Base-by-base conservation (phyloP, 1,139 yeast species). In the Kurtzmaniella quercitrusa region DNA sequence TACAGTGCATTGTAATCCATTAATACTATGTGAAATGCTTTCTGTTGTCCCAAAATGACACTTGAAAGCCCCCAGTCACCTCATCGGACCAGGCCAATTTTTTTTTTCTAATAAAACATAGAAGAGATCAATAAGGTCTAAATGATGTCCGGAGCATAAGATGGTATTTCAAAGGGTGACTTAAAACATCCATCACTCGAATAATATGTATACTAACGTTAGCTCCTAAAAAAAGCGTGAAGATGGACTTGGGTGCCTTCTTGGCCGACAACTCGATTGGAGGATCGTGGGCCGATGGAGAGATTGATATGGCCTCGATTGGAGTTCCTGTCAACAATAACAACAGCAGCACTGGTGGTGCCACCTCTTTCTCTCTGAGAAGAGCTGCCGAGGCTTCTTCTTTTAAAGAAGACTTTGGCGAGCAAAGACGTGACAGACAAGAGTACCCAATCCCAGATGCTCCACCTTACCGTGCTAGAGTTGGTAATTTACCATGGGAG, bases 381-480 rank as follows among this genome's bases (percentile, higher is more conserved):
- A 32, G 51, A 45, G 11, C 37, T 21, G 44, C 39, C 36, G 45
- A 50, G 18, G 22, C 44, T 9, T 14, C 15, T 17, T 39, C 42
- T 23, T 39, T 22, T 18, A 40, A 41, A 40, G 43, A 40, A 14
- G 40, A 34, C 9, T 39, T 39, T 20, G 39, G 44, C 30, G 47
- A 44, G 34, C 42, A 40, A 28, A 49, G 48, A 40, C 47, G 48
- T 39, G 74, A 75, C 50, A 78, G 88, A 63, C 77, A 74, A 49
- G 93, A 83, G 57, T 85, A 69, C 56, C 96, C 96, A 38, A 74
- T 94, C 48, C 99, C 99, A 39, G 95, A 89, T 56, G 76, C 71
- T 43, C 91, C 97, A 23, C 99, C 99, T 44, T 94, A 68, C 74
- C 85, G 88, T 57, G 97, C 96, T 17, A 80, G 89, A 64, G 76